Evolutionary conservation across 2,329 filamentous ascomycete genomes (phyloP).

Genomic region (Pseudopithomyces maydicus): DNA sequence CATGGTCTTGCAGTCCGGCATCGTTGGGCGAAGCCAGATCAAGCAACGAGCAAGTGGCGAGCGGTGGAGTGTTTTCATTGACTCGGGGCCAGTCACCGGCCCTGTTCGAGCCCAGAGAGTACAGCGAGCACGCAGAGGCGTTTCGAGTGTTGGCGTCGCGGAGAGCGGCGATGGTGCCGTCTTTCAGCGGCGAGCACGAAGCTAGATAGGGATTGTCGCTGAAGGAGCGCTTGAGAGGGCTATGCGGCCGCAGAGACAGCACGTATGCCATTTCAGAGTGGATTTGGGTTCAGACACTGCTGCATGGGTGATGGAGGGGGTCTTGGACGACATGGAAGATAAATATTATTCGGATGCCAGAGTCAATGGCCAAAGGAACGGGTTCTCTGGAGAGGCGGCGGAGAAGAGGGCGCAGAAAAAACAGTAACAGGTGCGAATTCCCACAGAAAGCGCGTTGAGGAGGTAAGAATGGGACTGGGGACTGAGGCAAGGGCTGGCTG

Average conservation of each 20-base stretch:
- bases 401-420: conserved; percentile 14
- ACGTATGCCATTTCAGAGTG: conserved; percentile 44
- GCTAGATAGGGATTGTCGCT: conserved; percentile 46
- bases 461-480: conserved; percentile 6
- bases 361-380: conserved; percentile 34
- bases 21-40: conserved; percentile 33
- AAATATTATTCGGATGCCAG: conserved; percentile 41
- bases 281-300: conserved; percentile 24
- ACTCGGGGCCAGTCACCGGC: conserved; percentile 27
- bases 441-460: conserved; percentile 28
- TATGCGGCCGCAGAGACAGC: conserved; percentile 45
- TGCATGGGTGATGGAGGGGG: conserved; percentile 24
- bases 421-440: conserved; percentile 15
- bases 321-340: conserved; percentile 42
- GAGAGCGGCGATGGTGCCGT: conserved; percentile 29
- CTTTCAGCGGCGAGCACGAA: conserved; percentile 38
- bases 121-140: conserved; percentile 43
- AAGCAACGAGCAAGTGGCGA: conserved; percentile 40
- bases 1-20: conserved; percentile 13
- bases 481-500: conserved; percentile 24
- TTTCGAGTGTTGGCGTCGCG: conserved; percentile 36
- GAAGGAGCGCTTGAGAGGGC: conserved; percentile 49
- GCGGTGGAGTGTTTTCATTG: conserved; percentile 41
- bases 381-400: conserved; percentile 16
- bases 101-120: conserved; percentile 31